phyloP scores from a whole-genome alignment of 257 asterid species.

The Plantago ovata region DNA sequence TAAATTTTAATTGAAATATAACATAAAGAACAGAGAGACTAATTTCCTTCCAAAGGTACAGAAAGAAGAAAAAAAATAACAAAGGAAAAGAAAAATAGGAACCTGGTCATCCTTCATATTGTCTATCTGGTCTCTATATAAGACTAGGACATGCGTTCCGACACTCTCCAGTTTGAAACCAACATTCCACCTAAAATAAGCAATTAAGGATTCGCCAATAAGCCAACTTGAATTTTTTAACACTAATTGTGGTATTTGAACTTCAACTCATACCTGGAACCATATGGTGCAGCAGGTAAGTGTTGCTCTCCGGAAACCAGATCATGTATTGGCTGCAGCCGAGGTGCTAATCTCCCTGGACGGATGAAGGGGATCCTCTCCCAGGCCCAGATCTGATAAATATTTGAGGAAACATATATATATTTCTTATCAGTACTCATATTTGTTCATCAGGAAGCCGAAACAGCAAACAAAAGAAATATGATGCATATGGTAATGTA shows the following conservation, averaged over 20 bases:
- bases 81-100: background rate
- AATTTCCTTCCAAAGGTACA: too few relatives aligned
- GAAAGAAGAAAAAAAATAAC: too few relatives aligned
- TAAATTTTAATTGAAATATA: background rate
- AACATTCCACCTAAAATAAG: conserved; percentile 70
- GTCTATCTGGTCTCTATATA: conserved; percentile 52
- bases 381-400: conserved; percentile 77
- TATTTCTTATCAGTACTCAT: conserved; percentile 13
- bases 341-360: conserved; percentile 74
- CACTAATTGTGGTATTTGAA: conserved; percentile 4
- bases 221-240: background rate
- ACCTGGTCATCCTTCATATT: conserved; percentile 67
- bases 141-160: conserved; percentile 54
- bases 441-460: conserved; percentile 5
- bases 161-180: conserved; percentile 81
- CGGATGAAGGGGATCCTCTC: conserved; percentile 77
- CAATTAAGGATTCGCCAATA: conserved; percentile 14
- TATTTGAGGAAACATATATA: conserved; percentile 11
- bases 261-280: conserved; percentile 52
- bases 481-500: too few relatives aligned
- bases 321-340: conserved; percentile 48
- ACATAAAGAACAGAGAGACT: background rate
- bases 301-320: conserved; percentile 35
- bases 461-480: conserved; percentile 11
- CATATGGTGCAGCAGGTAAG: conserved; percentile 71